Percentiles rank a stretch among this genome's conserved stretches.
These are phyloP conservation scores for Chytridiales sp. DNA, from an alignment of 371 early-diverging fungal species.

Conservation along the genomic window DNA sequence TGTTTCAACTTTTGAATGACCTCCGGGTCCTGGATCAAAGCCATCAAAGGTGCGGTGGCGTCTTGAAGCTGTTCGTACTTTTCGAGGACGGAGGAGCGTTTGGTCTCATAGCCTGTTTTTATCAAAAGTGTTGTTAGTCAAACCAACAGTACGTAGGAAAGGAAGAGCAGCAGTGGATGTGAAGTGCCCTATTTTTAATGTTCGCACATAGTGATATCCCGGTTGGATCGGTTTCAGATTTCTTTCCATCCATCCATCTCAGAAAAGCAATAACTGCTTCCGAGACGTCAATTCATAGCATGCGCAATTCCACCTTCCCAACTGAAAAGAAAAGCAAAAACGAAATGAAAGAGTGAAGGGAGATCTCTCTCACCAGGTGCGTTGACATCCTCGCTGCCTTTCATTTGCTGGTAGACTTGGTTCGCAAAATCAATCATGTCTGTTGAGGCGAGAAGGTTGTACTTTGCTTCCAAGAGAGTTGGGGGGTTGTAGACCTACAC, in stretches of 20 bases:
- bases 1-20: slow-evolving; percentile 85
- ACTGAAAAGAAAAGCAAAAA: neutral
- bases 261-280: no score
- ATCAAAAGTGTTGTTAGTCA: no score
- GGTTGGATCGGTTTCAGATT: no score
- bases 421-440: slow-evolving; percentile 92
- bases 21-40: slow-evolving; percentile 86
- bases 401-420: slow-evolving; percentile 74
- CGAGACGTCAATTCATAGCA: no score
- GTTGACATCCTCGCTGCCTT: slow-evolving; percentile 50
- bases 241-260: no score
- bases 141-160: no score
- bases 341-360: neutral
- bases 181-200: no score
- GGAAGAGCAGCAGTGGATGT: no score
- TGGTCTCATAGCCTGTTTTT: slow-evolving; percentile 71
- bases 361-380: slow-evolving; percentile 57
- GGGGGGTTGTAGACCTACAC: slow-evolving; percentile 68
- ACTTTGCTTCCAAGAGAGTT: slow-evolving; percentile 81
- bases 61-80: slow-evolving; percentile 71
- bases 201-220: no score
- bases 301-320: no score
- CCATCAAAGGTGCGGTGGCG: slow-evolving; percentile 78
- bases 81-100: slow-evolving; percentile 70
- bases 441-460: slow-evolving; percentile 79